Evolutionary conservation across 139 green algal species (phyloP).

Genomic region (Zygnema cylindricum): DNA sequence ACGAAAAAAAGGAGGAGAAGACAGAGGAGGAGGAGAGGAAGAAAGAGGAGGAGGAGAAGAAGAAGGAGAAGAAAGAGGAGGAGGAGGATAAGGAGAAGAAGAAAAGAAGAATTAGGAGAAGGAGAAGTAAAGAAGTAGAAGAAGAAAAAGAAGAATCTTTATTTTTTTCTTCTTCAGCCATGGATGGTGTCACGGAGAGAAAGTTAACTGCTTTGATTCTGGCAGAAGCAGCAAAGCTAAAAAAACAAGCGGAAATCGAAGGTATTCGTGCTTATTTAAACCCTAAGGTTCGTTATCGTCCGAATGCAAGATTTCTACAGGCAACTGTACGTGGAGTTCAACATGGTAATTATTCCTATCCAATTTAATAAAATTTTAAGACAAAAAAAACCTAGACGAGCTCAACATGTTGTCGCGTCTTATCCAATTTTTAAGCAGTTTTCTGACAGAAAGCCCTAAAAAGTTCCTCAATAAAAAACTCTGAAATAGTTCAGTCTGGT

Average conservation of each 20-base stretch:
- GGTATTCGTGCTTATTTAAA: slow-evolving; percentile 38
- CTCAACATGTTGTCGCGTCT: no score
- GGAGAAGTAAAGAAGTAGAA: neutral
- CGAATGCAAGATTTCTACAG: slow-evolving; percentile 13
- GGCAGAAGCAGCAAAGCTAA: slow-evolving; percentile 20
- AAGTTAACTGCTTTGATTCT: slow-evolving; percentile 45
- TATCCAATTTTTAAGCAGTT: no score
- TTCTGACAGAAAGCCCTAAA: no score
- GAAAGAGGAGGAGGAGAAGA: neutral
- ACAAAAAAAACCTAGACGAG: no score
- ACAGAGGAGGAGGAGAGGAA: neutral
- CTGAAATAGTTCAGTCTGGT: no score
- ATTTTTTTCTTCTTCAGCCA: no score
- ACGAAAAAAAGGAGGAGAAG: neutral
- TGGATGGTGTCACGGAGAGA: slow-evolving; percentile 40
- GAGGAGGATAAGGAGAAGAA: neutral
- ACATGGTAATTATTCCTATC: no score
- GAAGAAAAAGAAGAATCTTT: no score
- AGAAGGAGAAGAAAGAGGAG: neutral
- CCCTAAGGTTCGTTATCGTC: slow-evolving; percentile 16
- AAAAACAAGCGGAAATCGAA: slow-evolving; percentile 9
- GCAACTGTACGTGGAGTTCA: slow-evolving; percentile 36
- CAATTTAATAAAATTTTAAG: no score
- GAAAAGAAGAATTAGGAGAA: neutral
- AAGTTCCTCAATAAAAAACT: no score